Base-by-base conservation (phyloP, 2,329 filamentous ascomycete species). In the Endocalyx cinctus region DNA sequence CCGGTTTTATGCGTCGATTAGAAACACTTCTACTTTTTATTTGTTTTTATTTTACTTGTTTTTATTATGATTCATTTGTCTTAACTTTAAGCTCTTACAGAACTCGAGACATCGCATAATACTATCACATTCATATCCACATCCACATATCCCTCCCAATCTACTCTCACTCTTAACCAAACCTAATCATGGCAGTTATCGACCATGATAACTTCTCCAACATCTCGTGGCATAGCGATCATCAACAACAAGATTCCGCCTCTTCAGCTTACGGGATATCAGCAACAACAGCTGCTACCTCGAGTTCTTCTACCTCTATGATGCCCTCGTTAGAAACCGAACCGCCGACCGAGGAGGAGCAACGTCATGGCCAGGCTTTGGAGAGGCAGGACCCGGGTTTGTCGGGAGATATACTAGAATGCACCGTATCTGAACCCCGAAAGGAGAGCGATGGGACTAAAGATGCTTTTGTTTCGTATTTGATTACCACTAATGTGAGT, bases 371-470 rank as follows among this genome's bases (percentile, higher is more conserved):
- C 62, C 62, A 55, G 60, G 53, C 59, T 55, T 65, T 63, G 63
- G 60, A 55, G 57, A 63, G 38, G 54, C 59, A 47, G 60, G 67
- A 56, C 32, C 72, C 73, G 22, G 78, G 78, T 28, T 68, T 84
- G 34, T 82, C 82, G 40, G 74, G 71, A 23, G 90, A 94, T 46
- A 74, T 77, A 36, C 73, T 98, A 27, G 84, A 94, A 55, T 96
- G 89, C 58, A 79, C 69, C 13, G 90, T 98, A 13, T 78, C 79
- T 34, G 77, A 82, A 38, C 88, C 92, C 14, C 76, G 90, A 61
- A 97, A 96, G 64, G 92, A 97, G 69, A 92, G 90, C 54, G 87
- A 96, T 54, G 90, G 92, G 29, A 94, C 89, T 38, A 96, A 96
- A 62, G 92, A 96, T 63, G 84, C 87, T 34, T 98, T 94, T 65